Evolutionary conservation across 306 rosid species (phyloP).

Genomic region (Prinsepia uniflora): DNA sequence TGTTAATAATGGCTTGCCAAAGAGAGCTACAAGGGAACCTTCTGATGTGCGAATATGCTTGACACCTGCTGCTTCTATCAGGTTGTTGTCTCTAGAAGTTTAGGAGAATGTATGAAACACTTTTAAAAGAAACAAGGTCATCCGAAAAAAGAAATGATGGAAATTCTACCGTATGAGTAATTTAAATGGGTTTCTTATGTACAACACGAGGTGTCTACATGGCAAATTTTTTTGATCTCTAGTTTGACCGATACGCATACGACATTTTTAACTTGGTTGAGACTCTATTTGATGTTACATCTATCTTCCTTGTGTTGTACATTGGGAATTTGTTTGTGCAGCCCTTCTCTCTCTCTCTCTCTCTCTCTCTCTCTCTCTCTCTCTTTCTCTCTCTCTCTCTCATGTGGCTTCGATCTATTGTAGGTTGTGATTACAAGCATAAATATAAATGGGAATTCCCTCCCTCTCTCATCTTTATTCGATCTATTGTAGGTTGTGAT

Average conservation of each 20-base stretch:
- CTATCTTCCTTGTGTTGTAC: neutral
- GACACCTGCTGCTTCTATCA: neutral
- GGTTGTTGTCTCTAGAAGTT: neutral
- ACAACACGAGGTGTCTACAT: too few species aligned
- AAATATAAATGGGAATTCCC: constrained; percentile 32
- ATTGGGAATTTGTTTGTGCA: neutral
- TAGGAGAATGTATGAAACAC: neutral
- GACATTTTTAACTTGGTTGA: too few species aligned
- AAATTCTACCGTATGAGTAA: neutral
- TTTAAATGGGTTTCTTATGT: neutral
- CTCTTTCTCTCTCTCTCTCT: neutral
- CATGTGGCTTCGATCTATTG: constrained; percentile 6
- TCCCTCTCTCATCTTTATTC: constrained; percentile 11
- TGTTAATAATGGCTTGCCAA: neutral
- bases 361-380: neutral
- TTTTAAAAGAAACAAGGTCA: too few species aligned
- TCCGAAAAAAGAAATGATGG: neutral
- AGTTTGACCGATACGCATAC: too few species aligned
- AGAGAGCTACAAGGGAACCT: too few species aligned
- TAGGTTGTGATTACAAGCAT: constrained; percentile 79
- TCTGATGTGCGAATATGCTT: neutral
- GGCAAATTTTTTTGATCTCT: too few species aligned
- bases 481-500: constrained; percentile 55
- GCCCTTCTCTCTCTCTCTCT: neutral
- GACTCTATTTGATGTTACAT: too few species aligned